A percentile compares a stretch with the other conserved stretches of the same genome.
These are phyloP conservation scores for Citrullus mucosospermus DNA, from an alignment of 306 rosid species.

Conservation along the genomic window DNA sequence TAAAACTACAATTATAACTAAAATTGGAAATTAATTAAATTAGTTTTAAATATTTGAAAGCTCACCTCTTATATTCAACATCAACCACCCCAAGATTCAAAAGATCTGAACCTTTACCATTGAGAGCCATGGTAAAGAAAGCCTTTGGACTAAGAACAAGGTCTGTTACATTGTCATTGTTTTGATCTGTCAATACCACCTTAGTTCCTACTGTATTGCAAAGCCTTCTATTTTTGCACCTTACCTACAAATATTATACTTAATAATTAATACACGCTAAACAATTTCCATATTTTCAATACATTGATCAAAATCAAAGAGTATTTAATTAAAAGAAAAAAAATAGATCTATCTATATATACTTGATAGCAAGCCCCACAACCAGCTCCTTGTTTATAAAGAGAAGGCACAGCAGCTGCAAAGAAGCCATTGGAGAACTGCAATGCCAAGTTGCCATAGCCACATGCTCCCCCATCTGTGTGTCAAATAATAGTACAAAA, in stretches of 20 bases:
- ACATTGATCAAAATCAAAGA: too few relatives aligned
- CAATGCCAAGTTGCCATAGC: not conserved
- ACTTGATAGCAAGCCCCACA: constrained; percentile 7
- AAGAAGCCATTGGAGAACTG: not conserved
- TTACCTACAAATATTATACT: not conserved
- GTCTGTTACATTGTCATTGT: constrained; percentile 22
- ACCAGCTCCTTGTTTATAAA: constrained; percentile 5
- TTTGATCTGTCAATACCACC: not conserved
- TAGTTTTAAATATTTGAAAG: too few relatives aligned
- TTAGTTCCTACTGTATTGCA: not conserved
- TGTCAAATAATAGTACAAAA: not conserved
- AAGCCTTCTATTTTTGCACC: not conserved
- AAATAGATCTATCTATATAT: too few relatives aligned
- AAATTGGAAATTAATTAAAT: too few relatives aligned
- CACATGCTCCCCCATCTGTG: constrained; percentile 1
- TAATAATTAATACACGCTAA: not conserved
- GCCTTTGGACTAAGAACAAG: constrained; percentile 70
- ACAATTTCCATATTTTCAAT: too few relatives aligned
- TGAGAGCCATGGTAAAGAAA: constrained; percentile 51
- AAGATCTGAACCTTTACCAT: constrained; percentile 25
- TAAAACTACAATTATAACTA: too few relatives aligned
- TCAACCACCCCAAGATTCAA: constrained; percentile 54
- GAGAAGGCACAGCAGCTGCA: constrained; percentile 4
- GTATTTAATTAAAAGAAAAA: too few relatives aligned
- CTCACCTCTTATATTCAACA: constrained; percentile 68